Evolutionary conservation across 139 green algal species (phyloP).

Genomic region (Astrephomene gubernaculifera): DNA sequence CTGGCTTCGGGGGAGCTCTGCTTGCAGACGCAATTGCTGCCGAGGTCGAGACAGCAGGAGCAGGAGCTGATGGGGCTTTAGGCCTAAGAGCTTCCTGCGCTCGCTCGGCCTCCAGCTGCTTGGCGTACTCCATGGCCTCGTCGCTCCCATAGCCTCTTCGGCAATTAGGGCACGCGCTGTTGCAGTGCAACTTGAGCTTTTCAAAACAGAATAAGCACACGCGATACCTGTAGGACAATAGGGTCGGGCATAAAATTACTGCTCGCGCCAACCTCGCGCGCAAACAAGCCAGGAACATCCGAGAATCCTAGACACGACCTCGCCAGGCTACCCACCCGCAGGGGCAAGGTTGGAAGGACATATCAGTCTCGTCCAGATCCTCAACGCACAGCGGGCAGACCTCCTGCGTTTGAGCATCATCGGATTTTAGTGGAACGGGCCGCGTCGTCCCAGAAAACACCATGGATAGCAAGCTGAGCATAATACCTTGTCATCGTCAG

Average conservation of each 20-base stretch:
- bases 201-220: constrained; percentile 74
- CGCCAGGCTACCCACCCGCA: constrained; percentile 60
- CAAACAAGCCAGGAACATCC: constrained; percentile 21
- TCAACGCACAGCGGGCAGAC: constrained; percentile 72
- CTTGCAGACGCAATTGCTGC: not conserved
- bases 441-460: too few relatives aligned
- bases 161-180: constrained; percentile 63
- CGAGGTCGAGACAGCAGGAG: not conserved
- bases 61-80: not conserved
- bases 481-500: constrained; percentile 5
- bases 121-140: constrained; percentile 25
- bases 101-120: constrained; percentile 24
- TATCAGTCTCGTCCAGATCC: constrained; percentile 66
- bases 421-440: too few relatives aligned
- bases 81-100: constrained; percentile 18
- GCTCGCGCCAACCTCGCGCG: not conserved
- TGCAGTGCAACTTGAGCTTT: constrained; percentile 64
- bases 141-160: constrained; percentile 60
- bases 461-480: not conserved
- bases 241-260: not conserved
- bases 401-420: too few relatives aligned
- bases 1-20: not conserved
- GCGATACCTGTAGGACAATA: constrained; percentile 53
- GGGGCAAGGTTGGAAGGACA: constrained; percentile 63
- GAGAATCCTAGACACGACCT: not conserved